Base-by-base conservation (phyloP, 163 green algal genomes). In the Chlorella variabilis region DNA sequence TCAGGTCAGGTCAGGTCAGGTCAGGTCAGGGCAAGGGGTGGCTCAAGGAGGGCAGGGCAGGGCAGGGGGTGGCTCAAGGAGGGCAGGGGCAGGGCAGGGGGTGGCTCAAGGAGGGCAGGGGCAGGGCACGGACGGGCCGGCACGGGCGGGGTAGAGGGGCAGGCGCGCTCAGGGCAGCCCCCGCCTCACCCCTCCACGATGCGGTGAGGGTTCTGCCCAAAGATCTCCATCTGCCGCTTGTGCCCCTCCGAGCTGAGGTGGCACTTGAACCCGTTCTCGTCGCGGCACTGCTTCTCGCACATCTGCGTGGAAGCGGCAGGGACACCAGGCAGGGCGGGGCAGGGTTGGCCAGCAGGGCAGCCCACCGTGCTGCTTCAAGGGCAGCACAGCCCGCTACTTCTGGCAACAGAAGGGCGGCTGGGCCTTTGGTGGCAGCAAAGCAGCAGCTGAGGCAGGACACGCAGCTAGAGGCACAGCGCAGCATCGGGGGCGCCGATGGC, bases 261-360 rank as follows among this genome's bases (percentile, higher is more conserved):
- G 83, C 96, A 99, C 86, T 99, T 99, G 91, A 99, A 99, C 15
- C 97, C 97, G 85, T 99, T 99, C 82, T 99, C 97, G 84, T 99
- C 97, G 23, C 97, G 89, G 87, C 97, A 99, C 83, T 98, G 94
- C 89, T 99, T 99, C 71, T 97, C 88, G 86, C 97, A 99, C 90
- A 98, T 95, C 90, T 99, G 97, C 70, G n/a, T n/a, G n/a, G n/a
- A n/a, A n/a, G n/a, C n/a, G n/a, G n/a, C n/a, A n/a, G n/a, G n/a
- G n/a, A n/a, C n/a, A n/a, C n/a, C n/a, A n/a, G n/a, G n/a, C n/a
- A n/a, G n/a, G n/a, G n/a, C n/a, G n/a, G n/a, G n/a, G n/a, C n/a
- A n/a, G n/a, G n/a, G n/a, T n/a, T n/a, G n/a, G n/a, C n/a, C n/a
- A n/a, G n/a, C n/a, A n/a, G n/a, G n/a, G n/a, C n/a, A n/a, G n/a